Evolutionary conservation across 345 rosid species (phyloP), one percentile per base, ranked within the genome.

Genomic region (Rhizophora mangle): DNA sequence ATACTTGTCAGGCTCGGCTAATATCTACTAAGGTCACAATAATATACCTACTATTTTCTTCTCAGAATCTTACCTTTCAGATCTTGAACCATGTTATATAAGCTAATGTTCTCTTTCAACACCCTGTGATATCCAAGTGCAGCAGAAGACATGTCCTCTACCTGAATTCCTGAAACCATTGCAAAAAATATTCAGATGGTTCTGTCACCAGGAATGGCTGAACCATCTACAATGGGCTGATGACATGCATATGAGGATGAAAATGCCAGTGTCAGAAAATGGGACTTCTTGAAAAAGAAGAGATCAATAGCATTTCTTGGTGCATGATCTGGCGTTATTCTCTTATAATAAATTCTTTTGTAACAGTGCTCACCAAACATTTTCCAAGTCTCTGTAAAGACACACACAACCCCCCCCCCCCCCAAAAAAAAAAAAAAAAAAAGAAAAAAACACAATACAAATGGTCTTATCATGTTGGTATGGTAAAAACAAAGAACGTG

Each of bases 51-150:
- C 27, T 39, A 22, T 5, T 71, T 53, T 29, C 31, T 32, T 11
- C 1, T 36, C 24, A 54, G 13, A 21, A 62, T 31, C 71, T 15
- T 60, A 91, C 99, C 99, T 92, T 92, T 90, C 82, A 95, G 83
- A 84, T 95, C 99, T 77, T 95, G 99, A 70, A 95, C 96, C 93
- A 90, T 84, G 87, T 90, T 95, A 80, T 88, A 87, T 61, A 92
- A 74, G 26, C 83, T 88, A 67, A 89, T 77, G 84, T 95, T 95
- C 77, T 95, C 99, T 80, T 85, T 83, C 72, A 92, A 82, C 56
- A 92, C 96, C 71, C 78, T 90, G 74, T 87, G 83, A 78, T 92
- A 92, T 37, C 97, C 93, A 74, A 77, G 84, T 69, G 99, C 94
- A 70, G 91, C 93, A 60, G 82, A 70, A 67, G 97, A 87, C 96